These are phyloP conservation scores for Colletotrichum karsti DNA, from an alignment of 2,329 filamentous ascomycete genomes.

Conservation along the genomic window DNA sequence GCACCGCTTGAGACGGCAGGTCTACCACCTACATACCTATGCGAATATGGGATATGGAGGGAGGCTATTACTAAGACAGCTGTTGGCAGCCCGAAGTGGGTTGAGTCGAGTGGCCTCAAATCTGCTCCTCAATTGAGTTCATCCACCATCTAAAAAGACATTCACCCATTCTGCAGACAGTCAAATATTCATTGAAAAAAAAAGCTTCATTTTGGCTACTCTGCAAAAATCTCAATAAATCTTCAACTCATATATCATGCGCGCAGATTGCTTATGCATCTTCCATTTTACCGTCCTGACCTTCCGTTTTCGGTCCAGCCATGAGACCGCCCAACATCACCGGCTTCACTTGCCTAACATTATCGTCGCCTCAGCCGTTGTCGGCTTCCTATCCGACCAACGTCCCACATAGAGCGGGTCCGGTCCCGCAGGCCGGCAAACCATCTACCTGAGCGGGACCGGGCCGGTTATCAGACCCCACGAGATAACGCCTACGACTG, in stretches of 20 bases:
- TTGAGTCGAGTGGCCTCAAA: background rate
- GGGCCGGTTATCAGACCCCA: background rate
- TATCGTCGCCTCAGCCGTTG: background rate
- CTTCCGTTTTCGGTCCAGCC: background rate
- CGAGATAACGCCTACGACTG: conserved; percentile 39
- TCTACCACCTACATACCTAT: too few species aligned
- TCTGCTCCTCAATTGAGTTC: too few species aligned
- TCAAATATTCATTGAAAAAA: background rate
- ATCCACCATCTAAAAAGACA: too few species aligned
- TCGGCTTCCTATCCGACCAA: background rate
- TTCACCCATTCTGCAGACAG: background rate
- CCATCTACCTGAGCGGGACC: background rate
- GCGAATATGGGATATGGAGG: too few species aligned
- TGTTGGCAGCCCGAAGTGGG: too few species aligned
- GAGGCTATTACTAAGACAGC: background rate
- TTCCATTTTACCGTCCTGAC: background rate
- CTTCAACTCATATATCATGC: background rate
- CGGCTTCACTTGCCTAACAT: background rate
- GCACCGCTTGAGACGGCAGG: too few species aligned
- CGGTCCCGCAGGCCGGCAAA: background rate
- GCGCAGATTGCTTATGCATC: background rate
- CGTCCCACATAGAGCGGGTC: background rate
- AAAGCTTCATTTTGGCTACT: background rate
- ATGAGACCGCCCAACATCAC: background rate
- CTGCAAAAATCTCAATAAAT: background rate